phyloP scores from a whole-genome alignment of 2,329 filamentous ascomycete species.

The Laburnicola sp. region DNA sequence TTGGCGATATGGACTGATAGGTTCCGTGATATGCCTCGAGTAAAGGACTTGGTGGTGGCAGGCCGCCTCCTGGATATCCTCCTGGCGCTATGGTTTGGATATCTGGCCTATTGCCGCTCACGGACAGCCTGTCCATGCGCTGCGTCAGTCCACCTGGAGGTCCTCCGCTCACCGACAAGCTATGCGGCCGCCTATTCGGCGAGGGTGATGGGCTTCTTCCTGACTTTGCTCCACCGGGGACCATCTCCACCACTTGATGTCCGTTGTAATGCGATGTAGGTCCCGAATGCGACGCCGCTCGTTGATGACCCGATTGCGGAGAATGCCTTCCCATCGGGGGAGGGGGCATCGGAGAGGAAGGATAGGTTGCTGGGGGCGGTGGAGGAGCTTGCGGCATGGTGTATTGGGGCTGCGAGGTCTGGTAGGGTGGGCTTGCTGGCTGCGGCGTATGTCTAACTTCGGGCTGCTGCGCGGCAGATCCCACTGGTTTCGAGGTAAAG shows the following conservation, averaged over 20 bases:
- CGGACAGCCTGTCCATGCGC: constrained; percentile 53
- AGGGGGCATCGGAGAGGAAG: constrained; percentile 37
- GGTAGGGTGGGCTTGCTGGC: constrained; percentile 24
- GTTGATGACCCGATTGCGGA: constrained; percentile 30
- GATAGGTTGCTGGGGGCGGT: constrained; percentile 20
- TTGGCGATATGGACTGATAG: constrained; percentile 91
- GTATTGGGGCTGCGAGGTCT: constrained; percentile 28
- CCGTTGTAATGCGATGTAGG: constrained; percentile 29
- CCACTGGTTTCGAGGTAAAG: constrained; percentile 48
- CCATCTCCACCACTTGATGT: constrained; percentile 49
- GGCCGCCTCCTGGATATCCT: constrained; percentile 31
- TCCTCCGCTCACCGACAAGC: constrained; percentile 31
- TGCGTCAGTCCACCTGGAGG: constrained; percentile 43
- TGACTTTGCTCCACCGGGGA: constrained; percentile 38
- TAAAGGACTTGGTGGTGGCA: constrained; percentile 77
- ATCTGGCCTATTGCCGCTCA: constrained; percentile 51
- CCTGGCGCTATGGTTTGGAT: constrained; percentile 41
- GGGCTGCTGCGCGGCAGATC: constrained; percentile 23
- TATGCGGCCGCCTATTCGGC: constrained; percentile 38
- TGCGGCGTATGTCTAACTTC: constrained; percentile 33
- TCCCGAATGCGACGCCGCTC: constrained; percentile 27
- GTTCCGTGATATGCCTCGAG: constrained; percentile 92
- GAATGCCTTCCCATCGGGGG: constrained; percentile 38
- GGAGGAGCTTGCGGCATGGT: constrained; percentile 30
- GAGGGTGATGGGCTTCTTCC: constrained; percentile 36